Evolutionary conservation across 306 rosid genomes (phyloP), one percentile per base, ranked within the genome.

Genomic region (Cicer pinnatifidum): DNA sequence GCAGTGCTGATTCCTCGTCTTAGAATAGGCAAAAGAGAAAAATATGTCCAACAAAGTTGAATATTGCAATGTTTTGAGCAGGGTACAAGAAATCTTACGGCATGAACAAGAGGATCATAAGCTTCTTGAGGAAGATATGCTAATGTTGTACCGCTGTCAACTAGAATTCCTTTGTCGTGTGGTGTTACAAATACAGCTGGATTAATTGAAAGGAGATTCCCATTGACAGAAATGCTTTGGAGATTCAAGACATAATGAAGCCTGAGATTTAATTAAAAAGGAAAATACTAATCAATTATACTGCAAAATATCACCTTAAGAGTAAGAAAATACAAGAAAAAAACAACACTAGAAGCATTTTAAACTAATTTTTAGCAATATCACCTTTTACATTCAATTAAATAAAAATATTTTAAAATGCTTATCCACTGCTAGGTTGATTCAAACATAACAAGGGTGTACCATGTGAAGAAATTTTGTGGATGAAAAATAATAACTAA

Each of bases 71-170:
- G 17, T 53, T 44, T 50, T 20, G 19, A 8, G 10, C 0, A 8
- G 10, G 69, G 19, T 17, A 17, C 19, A 17, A 17, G 19, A 17
- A 17, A 17, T 17, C 19, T 17, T 17, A 17, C 19, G 1, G 19
- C 86, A 44, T 60, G 75, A 72, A 91, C 87, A 43, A 93, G 86
- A 75, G 97, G 97, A 86, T 86, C 93, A 71, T 81, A 93, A 17
- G 94, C 98, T 84, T 93, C 98, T 80, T 82, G 86, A 43, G 91
- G 83, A 75, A 93, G 89, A 81, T 91, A 91, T 45, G 98, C 82
- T 85, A 93, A 82, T 38, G 98, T 91, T 63, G 98, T 93, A 69
- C 98, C 97, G 7, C 92, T 81, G 79, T 93, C 98, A 67, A 93
- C 85, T 83, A 89, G 89, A 51, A 97, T 93, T 77, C 98, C 98